Conservation (phyloP, 768 basidiomycete species). For the Hortiboletus flavorubellus region DNA sequence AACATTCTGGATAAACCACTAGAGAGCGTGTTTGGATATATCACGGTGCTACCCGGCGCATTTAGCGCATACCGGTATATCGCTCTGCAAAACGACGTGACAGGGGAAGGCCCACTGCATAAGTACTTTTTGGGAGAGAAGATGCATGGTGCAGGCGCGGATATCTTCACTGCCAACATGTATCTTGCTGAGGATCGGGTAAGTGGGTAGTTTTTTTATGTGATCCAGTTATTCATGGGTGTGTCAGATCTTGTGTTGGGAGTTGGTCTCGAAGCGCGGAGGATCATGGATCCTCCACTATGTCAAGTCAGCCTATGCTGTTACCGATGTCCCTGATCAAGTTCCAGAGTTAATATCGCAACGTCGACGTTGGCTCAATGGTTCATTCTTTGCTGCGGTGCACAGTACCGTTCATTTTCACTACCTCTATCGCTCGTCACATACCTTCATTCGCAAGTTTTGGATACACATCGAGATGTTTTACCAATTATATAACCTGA, state of each 20-base stretch:
- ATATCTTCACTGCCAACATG: conserved; percentile 96
- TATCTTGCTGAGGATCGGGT: conserved; percentile 89
- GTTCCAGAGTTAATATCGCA: conserved; percentile 94
- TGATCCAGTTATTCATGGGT: conserved; percentile 2
- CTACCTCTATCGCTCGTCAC: conserved; percentile 91
- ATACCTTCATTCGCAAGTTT: conserved; percentile 77
- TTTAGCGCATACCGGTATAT: conserved; percentile 92
- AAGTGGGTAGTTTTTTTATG: conserved; percentile 19
- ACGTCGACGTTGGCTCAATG: conserved; percentile 94
- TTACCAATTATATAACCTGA: conserved; percentile 85
- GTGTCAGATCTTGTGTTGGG: conserved; percentile 88
- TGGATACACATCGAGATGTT: conserved; percentile 95
- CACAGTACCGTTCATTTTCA: conserved; percentile 92
- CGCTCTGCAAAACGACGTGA: conserved; percentile 81
- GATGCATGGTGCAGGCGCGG: conserved; percentile 83
- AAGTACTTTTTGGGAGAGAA: conserved; percentile 98
- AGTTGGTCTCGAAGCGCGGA: conserved; percentile 91
- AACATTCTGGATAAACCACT: conserved; percentile 92
- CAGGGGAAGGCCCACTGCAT: conserved; percentile 84
- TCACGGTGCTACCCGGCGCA: conserved; percentile 89
- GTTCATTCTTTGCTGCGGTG: conserved; percentile 96
- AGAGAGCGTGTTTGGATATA: conserved; percentile 90
- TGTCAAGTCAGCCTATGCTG: conserved; percentile 90
- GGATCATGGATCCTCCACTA: conserved; percentile 93
- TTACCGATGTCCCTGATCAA: conserved; percentile 93